These are phyloP conservation scores for Paecilomyces niveus DNA, from an alignment of 2,329 filamentous ascomycete genomes.

Conservation along the genomic window DNA sequence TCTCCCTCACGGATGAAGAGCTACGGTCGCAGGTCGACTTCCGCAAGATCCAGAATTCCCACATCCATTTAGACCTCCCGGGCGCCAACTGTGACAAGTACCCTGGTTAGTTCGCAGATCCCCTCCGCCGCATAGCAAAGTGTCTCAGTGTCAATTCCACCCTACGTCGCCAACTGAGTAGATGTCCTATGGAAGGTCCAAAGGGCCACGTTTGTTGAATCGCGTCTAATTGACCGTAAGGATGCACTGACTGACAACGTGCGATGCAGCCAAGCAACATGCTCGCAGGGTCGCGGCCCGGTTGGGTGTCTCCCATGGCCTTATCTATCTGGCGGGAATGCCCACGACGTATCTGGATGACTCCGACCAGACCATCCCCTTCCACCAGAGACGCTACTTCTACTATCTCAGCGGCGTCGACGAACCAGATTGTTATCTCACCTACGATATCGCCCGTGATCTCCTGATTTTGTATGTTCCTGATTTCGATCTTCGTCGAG, in stretches of 20 bases:
- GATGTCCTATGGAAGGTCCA: neutral
- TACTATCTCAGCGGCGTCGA: slow-evolving; percentile 53
- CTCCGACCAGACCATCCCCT: slow-evolving; percentile 50
- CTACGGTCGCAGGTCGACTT: neutral
- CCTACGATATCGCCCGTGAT: slow-evolving; percentile 54
- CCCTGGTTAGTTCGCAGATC: slow-evolving; percentile 23
- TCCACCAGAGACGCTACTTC: slow-evolving; percentile 56
- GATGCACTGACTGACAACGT: slow-evolving; percentile 5
- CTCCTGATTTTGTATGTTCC: slow-evolving; percentile 67
- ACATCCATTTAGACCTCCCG: slow-evolving; percentile 22
- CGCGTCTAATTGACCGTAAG: neutral
- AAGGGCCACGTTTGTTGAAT: neutral
- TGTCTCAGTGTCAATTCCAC: neutral
- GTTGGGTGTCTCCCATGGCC: slow-evolving; percentile 36
- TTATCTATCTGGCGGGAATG: slow-evolving; percentile 52
- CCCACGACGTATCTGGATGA: slow-evolving; percentile 47
- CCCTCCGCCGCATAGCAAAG: neutral
- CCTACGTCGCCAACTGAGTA: neutral
- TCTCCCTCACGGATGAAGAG: neutral
- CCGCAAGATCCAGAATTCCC: slow-evolving; percentile 7
- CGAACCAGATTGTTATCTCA: slow-evolving; percentile 49
- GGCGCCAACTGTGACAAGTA: slow-evolving; percentile 32
- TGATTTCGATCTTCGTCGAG: slow-evolving; percentile 50
- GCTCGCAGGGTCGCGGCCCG: slow-evolving; percentile 39
- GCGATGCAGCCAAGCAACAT: slow-evolving; percentile 41